These are phyloP conservation scores for Vigna unguiculata DNA, from an alignment of 306 rosid species.

Conservation along the genomic window DNA sequence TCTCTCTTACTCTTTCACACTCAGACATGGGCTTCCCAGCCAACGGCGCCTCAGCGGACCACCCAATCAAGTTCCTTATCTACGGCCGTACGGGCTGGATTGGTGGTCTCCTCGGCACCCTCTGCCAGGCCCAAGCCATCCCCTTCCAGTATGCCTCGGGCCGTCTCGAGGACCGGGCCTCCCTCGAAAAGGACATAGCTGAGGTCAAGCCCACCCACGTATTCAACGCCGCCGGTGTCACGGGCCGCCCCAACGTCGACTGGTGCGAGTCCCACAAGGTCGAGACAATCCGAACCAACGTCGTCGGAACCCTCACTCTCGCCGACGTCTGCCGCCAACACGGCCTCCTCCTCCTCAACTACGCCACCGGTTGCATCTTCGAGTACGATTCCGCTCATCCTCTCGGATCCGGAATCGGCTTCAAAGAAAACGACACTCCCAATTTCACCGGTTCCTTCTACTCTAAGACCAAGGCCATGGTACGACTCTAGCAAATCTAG, in stretches of 20 bases:
- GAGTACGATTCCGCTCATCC: constrained; percentile 77
- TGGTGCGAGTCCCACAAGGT: constrained; percentile 96
- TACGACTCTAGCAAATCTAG: constrained; percentile 9
- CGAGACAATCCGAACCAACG: constrained; percentile 85
- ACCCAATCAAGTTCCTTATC: constrained; percentile 70
- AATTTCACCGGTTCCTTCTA: constrained; percentile 85
- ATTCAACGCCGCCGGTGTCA: constrained; percentile 92
- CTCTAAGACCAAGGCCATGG: constrained; percentile 97
- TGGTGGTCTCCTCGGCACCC: constrained; percentile 77
- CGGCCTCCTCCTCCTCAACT: constrained; percentile 68
- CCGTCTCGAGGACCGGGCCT: constrained; percentile 77
- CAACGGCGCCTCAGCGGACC: constrained; percentile 47
- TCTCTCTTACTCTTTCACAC: not conserved
- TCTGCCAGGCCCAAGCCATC: constrained; percentile 63
- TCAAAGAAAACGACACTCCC: constrained; percentile 82
- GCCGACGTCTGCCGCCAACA: constrained; percentile 79
- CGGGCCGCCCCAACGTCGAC: constrained; percentile 95
- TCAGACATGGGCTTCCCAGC: constrained; percentile 63
- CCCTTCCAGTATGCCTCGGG: constrained; percentile 71
- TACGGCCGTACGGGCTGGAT: constrained; percentile 94
- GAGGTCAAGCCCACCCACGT: constrained; percentile 75
- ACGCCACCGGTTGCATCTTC: constrained; percentile 91
- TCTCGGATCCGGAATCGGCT: constrained; percentile 72
- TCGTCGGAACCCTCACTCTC: constrained; percentile 76
- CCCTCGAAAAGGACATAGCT: constrained; percentile 65